phyloP scores from a whole-genome alignment of 73 alveolate genomes.

The Stentor coeruleus region DNA sequence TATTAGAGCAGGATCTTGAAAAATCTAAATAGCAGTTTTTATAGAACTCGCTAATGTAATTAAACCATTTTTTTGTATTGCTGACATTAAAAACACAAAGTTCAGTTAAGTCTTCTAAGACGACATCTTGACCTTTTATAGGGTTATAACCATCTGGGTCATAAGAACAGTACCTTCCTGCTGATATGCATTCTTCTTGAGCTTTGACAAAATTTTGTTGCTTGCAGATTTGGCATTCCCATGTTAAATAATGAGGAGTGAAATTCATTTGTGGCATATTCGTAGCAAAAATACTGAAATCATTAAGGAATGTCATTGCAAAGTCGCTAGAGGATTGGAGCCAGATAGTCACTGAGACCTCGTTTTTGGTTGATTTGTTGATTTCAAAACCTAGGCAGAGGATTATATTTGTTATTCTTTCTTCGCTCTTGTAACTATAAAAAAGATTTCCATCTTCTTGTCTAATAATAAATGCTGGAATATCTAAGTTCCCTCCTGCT shows the following conservation, averaged over 20 bases:
- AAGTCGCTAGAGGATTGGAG: neutral
- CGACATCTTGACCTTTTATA: slow-evolving; percentile 47
- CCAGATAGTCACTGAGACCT: slow-evolving; percentile 23
- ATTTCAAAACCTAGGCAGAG: slow-evolving; percentile 27
- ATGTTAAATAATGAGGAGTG: slow-evolving; percentile 28
- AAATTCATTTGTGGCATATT: slow-evolving; percentile 18
- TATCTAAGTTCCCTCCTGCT: slow-evolving; percentile 27
- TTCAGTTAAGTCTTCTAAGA: slow-evolving; percentile 69
- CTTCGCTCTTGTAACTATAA: slow-evolving; percentile 29
- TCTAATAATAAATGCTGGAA: slow-evolving; percentile 62
- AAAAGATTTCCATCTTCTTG: slow-evolving; percentile 52
- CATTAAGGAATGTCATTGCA: slow-evolving; percentile 19
- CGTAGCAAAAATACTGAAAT: slow-evolving; percentile 21
- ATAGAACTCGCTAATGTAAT: slow-evolving; percentile 34
- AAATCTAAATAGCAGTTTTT: slow-evolving; percentile 16
- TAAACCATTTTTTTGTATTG: slow-evolving; percentile 45
- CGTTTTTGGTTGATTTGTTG: slow-evolving; percentile 11
- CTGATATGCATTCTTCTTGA: slow-evolving; percentile 35
- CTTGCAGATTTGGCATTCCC: slow-evolving; percentile 29
- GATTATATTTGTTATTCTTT: slow-evolving; percentile 16
- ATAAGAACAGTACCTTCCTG: slow-evolving; percentile 44
- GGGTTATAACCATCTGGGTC: slow-evolving; percentile 47
- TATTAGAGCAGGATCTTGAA: slow-evolving; percentile 17
- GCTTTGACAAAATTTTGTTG: neutral
- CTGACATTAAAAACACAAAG: slow-evolving; percentile 47